A percentile compares a stretch with the other conserved stretches of the same genome.
Evolutionary conservation across 345 rosid species (phyloP).

Genomic region (Cardamine chenopodiifolia): DNA sequence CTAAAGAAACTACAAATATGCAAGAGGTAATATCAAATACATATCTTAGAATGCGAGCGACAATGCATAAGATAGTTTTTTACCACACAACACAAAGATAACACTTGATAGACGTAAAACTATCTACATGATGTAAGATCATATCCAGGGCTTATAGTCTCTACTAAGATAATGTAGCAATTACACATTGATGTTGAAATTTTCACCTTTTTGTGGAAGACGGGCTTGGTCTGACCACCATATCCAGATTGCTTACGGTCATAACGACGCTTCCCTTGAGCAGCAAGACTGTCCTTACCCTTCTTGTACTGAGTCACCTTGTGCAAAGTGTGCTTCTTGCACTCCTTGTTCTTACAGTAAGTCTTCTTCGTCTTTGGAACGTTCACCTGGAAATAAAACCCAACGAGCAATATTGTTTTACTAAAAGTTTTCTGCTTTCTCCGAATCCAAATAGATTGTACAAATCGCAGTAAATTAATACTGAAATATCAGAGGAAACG

Average conservation of each 20-base stretch:
- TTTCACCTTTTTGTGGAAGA: conserved; percentile 4
- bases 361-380: not conserved
- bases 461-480: not conserved
- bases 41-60: no score
- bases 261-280: not conserved
- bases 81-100: no score
- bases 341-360: not conserved
- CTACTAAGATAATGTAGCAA: not conserved
- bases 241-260: not conserved
- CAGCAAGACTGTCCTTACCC: not conserved
- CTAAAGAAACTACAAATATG: not conserved
- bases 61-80: not conserved
- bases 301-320: not conserved
- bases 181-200: not conserved
- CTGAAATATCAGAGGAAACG: not conserved
- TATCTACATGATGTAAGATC: not conserved
- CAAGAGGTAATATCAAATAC: not conserved
- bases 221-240: conserved; percentile 3
- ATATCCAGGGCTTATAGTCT: not conserved
- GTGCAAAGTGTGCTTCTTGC: not conserved
- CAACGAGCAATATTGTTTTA: not conserved
- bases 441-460: not conserved
- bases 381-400: not conserved
- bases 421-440: not conserved
- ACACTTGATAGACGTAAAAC: no score